Conservation (phyloP, 176 grass and related monocot genomes). For the Chrysopogon serrulatus region DNA sequence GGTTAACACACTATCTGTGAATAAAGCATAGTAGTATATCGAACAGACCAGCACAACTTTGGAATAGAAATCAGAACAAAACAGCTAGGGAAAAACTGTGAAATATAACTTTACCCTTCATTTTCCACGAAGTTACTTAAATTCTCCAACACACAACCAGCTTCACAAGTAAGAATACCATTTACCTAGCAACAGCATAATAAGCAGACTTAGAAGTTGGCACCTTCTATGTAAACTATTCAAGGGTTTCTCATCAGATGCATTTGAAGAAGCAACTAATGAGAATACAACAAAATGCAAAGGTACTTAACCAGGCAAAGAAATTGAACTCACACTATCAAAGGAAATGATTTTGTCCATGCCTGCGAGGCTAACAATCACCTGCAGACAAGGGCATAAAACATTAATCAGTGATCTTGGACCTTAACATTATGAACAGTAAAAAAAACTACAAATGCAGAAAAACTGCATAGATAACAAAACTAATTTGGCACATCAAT, state of each 20-base stretch:
- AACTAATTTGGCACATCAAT: background rate
- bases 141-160: conserved; percentile 90
- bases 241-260: conserved; percentile 1
- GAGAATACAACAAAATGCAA: conserved; percentile 12
- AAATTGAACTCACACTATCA: conserved; percentile 65
- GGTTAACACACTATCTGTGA: background rate
- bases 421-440: conserved; percentile 5
- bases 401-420: conserved; percentile 16
- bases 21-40: background rate
- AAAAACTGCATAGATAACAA: background rate
- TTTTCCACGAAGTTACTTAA: conserved; percentile 78
- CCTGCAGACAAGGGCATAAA: conserved; percentile 40
- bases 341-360: conserved; percentile 87
- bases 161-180: conserved; percentile 95
- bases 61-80: background rate
- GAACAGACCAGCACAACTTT: too few species aligned
- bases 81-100: background rate
- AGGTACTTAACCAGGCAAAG: conserved; percentile 21
- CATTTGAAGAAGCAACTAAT: background rate
- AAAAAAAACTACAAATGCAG: conserved; percentile 3
- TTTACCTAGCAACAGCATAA: conserved; percentile 67
- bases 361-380: conserved; percentile 66
- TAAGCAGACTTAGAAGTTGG: conserved; percentile 32
- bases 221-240: conserved; percentile 16
- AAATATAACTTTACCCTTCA: conserved; percentile 67